Evolutionary conservation across 805 yeast genomes (phyloP), one percentile per base, ranked within the genome.

Genomic region (Saccharomycopsis sp.): DNA sequence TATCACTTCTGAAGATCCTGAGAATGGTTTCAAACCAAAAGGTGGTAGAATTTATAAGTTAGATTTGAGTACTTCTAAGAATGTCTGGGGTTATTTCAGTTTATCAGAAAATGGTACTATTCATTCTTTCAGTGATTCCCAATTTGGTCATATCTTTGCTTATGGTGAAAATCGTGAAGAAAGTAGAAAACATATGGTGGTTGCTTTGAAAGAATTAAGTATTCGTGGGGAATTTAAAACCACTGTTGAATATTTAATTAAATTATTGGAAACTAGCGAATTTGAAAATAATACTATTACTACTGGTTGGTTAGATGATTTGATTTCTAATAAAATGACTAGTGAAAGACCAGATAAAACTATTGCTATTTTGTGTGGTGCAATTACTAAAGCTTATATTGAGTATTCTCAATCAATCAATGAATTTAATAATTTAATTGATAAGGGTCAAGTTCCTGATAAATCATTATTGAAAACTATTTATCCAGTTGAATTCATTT

Each of bases 51-150:
- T 93, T 67, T 96, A 89, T 56, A 98, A 93, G 65, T 77, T 93
- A 63, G 94, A 93, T 63, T 90, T 93, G 75, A 76, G 97, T 64
- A 94, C 99, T 3, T 83, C 95, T 28, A 88, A 97, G 7, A 90
- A 93, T 57, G 99, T 94, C 40, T 93, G 99, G 99, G 99, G 99
- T 71, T 93, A 93, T 65, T 93, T 93, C 77, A 87, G 96, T 16
- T 97, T 93, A 43, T 87, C 93, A 56, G 88, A 85, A 67, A 90
- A 86, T 63, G 95, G 97, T 51, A 89, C 96, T 43, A 94, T 93
- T 59, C 99, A 93, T 67, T 88, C 97, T 3, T 94, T 88, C 70
- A 84, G 96, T 24, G 99, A 93, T 66, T 90, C 98, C 45, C 99
- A 93, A 68, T 93, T 93, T 59, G 99, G 99, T 64, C 99, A 93